phyloP scores from a whole-genome alignment of 805 yeast genomes.

The Kluyveromyces starmeri region DNA sequence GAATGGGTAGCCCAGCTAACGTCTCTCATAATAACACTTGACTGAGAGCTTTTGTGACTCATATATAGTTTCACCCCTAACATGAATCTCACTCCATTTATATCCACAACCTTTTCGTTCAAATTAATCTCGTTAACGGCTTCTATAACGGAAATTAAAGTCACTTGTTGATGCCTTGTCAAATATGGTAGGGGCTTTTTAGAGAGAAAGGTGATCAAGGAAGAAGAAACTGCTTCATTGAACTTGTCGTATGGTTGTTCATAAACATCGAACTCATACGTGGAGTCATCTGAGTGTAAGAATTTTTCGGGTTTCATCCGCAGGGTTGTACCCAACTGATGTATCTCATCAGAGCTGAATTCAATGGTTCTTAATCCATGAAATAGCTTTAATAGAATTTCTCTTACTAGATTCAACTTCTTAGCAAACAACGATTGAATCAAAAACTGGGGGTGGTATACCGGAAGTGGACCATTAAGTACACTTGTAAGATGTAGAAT shows the following conservation, averaged over 20 bases:
- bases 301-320: constrained; percentile 25
- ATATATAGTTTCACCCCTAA: constrained; percentile 63
- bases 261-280: constrained; percentile 19
- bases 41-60: constrained; percentile 42
- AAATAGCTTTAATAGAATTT: constrained; percentile 47
- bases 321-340: constrained; percentile 25
- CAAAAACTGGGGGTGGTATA: constrained; percentile 83
- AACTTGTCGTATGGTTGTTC: constrained; percentile 37
- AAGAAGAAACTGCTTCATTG: constrained; percentile 34
- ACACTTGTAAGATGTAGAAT: constrained; percentile 66
- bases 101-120: constrained; percentile 28
- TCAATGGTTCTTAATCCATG: constrained; percentile 47
- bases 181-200: constrained; percentile 65
- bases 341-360: constrained; percentile 29
- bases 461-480: constrained; percentile 80
- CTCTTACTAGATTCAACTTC: constrained; percentile 45
- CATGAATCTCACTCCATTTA: constrained; percentile 61
- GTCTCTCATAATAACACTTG: constrained; percentile 64
- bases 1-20: constrained; percentile 83
- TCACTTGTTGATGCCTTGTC: constrained; percentile 87
- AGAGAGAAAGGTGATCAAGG: constrained; percentile 51
- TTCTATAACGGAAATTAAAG: constrained; percentile 60
- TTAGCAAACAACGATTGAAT: constrained; percentile 66
- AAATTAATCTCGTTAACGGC: constrained; percentile 50
- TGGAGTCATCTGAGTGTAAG: constrained; percentile 14